These are phyloP conservation scores for Oxyria digyna DNA, from an alignment of 148 eudicot species.

Conservation along the genomic window DNA sequence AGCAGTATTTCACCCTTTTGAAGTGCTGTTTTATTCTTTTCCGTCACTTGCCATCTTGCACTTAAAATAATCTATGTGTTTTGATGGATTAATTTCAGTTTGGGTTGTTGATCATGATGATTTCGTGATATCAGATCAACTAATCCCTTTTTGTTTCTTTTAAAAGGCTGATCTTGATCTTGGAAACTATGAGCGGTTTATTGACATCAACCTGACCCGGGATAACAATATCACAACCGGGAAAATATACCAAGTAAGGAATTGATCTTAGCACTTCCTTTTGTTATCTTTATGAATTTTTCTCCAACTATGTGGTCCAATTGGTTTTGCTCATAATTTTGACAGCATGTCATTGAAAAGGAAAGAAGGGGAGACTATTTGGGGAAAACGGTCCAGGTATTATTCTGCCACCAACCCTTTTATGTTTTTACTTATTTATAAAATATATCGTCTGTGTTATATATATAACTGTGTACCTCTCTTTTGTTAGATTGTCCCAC, in stretches of 20 bases:
- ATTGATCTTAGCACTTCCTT: not conserved
- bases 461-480: slow-evolving; percentile 3
- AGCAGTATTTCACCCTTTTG: not conserved
- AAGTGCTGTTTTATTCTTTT: not conserved
- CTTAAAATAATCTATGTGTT: not conserved
- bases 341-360: slow-evolving; percentile 73
- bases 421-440: not conserved
- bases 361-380: slow-evolving; percentile 95
- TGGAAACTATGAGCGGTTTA: slow-evolving; percentile 91
- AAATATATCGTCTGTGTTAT: not conserved
- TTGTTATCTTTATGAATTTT: not conserved
- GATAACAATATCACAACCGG: slow-evolving; percentile 98
- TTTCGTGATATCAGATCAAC: not conserved
- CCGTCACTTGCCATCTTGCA: not conserved
- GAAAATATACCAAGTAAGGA: slow-evolving; percentile 77
- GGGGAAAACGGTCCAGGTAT: slow-evolving; percentile 90
- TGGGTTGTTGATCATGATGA: not conserved
- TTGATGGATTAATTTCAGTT: not conserved
- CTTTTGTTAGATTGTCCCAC: slow-evolving; percentile 77
- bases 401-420: not conserved
- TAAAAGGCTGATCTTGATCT: slow-evolving; percentile 92
- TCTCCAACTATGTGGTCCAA: not conserved
- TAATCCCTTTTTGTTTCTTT: not conserved
- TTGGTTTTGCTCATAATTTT: not conserved
- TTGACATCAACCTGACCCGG: slow-evolving; percentile 69